Conservation (phyloP, 495 filamentous ascomycete genomes). For the Hamigera avellanea region DNA sequence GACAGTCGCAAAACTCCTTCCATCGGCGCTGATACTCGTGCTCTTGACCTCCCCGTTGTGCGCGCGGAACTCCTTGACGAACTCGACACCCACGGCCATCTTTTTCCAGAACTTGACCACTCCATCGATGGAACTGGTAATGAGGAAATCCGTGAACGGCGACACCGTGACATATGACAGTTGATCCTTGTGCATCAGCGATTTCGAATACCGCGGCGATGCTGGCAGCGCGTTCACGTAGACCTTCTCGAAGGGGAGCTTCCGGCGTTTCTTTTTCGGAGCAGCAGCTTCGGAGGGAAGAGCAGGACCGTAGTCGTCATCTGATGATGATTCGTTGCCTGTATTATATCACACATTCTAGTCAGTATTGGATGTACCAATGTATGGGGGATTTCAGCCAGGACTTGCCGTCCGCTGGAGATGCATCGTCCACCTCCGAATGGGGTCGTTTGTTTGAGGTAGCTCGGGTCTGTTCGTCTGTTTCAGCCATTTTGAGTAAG, state of each 20-base stretch:
- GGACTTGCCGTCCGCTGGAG: conserved; percentile 17
- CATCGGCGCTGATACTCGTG: conserved; percentile 76
- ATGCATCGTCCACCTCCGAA: conserved; percentile 22
- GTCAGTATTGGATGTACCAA: conserved; percentile 4
- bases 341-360: conserved; percentile 2
- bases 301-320: conserved; percentile 90
- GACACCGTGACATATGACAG: conserved; percentile 77
- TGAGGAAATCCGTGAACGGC: conserved; percentile 82
- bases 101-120: conserved; percentile 99
- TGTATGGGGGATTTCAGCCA: not conserved
- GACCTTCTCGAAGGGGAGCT: conserved; percentile 87
- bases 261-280: conserved; percentile 81
- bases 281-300: conserved; percentile 60
- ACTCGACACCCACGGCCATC: conserved; percentile 77
- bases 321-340: conserved; percentile 57
- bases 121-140: conserved; percentile 86
- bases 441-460: conserved; percentile 22
- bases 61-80: conserved; percentile 93
- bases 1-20: conserved; percentile 84
- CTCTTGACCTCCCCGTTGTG: conserved; percentile 77
- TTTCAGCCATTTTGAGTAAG: conserved; percentile 26
- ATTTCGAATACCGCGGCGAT: conserved; percentile 80
- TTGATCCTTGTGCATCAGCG: conserved; percentile 97
- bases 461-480: conserved; percentile 12
- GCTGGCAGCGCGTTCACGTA: conserved; percentile 84